Percentiles rank a stretch among this genome's conserved stretches.
These are phyloP conservation scores for Nannizziopsis barbatae DNA, from an alignment of 2,329 filamentous ascomycete species.

Conservation along the genomic window DNA sequence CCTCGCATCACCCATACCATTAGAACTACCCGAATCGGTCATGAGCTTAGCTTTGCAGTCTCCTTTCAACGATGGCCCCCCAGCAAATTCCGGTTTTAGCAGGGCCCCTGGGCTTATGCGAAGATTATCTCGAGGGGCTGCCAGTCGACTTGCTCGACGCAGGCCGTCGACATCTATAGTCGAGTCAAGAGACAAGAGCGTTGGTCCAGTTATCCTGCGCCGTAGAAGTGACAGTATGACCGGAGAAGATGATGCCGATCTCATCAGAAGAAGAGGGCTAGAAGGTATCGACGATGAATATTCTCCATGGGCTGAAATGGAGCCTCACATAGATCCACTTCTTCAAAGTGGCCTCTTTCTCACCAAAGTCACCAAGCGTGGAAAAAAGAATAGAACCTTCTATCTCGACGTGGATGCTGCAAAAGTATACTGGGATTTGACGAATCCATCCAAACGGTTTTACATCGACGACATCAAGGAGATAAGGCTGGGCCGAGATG, in stretches of 20 bases:
- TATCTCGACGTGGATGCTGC: conserved; percentile 71
- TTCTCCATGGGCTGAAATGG: conserved; percentile 29
- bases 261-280: conserved; percentile 33
- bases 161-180: conserved; percentile 67
- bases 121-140: conserved; percentile 70
- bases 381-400: conserved; percentile 59
- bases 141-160: conserved; percentile 56
- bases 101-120: conserved; percentile 64
- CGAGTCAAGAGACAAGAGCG: conserved; percentile 66
- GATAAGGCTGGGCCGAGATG: conserved; percentile 71
- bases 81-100: conserved; percentile 6
- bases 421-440: conserved; percentile 78
- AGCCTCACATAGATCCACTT: conserved; percentile 64
- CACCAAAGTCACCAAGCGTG: conserved; percentile 76
- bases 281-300: conserved; percentile 33
- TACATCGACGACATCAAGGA: conserved; percentile 94
- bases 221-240: conserved; percentile 82
- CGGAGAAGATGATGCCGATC: conserved; percentile 38
- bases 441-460: conserved; percentile 67
- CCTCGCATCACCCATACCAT: conserved; percentile 39
- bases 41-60: conserved; percentile 34
- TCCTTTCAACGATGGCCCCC: not conserved
- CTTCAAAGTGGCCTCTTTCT: conserved; percentile 69
- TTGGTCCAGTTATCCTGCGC: conserved; percentile 77
- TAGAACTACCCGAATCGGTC: conserved; percentile 65